Evolutionary conservation across 805 yeast genomes (phyloP).

Genomic region (Ogataea thermomethanolica): DNA sequence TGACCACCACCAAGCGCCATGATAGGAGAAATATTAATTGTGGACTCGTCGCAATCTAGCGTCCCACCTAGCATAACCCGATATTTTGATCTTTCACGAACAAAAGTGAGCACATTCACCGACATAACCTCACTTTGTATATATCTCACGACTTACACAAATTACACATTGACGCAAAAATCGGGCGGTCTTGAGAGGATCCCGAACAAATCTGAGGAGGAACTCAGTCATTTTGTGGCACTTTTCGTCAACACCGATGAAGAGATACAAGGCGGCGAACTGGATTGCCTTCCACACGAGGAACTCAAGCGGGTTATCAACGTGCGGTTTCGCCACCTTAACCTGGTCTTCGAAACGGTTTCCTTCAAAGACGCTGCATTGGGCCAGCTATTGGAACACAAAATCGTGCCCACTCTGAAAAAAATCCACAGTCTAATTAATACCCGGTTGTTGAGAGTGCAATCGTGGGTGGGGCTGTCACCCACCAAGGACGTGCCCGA

Average conservation of each 20-base stretch:
- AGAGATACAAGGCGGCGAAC: background rate
- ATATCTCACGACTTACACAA: conserved; percentile 12
- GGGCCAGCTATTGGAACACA: background rate
- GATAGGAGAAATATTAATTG: conserved; percentile 14
- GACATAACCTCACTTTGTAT: conserved; percentile 12
- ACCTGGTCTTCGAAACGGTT: conserved; percentile 18
- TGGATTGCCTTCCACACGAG: conserved; percentile 9
- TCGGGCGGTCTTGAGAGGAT: conserved; percentile 6
- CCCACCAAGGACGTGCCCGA: conserved; percentile 19
- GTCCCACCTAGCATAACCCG: conserved; percentile 11
- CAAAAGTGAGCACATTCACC: conserved; percentile 10
- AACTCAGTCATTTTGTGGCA: conserved; percentile 22
- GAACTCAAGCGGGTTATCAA: conserved; percentile 14
- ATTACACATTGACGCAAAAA: conserved; percentile 12
- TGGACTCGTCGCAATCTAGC: conserved; percentile 3
- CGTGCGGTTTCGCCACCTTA: conserved; percentile 30
- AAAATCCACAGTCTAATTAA: conserved; percentile 11
- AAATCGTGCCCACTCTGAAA: conserved; percentile 12
- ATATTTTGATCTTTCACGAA: conserved; percentile 7
- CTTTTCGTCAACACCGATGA: conserved; percentile 19
- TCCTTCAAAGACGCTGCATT: conserved; percentile 6
- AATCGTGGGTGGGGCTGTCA: conserved; percentile 41
- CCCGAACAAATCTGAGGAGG: conserved; percentile 18
- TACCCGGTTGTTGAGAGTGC: conserved; percentile 35
- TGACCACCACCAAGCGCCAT: background rate